Base-by-base conservation (phyloP, 192 early-diverging fungal genomes). In the Coemansia sp. region DNA sequence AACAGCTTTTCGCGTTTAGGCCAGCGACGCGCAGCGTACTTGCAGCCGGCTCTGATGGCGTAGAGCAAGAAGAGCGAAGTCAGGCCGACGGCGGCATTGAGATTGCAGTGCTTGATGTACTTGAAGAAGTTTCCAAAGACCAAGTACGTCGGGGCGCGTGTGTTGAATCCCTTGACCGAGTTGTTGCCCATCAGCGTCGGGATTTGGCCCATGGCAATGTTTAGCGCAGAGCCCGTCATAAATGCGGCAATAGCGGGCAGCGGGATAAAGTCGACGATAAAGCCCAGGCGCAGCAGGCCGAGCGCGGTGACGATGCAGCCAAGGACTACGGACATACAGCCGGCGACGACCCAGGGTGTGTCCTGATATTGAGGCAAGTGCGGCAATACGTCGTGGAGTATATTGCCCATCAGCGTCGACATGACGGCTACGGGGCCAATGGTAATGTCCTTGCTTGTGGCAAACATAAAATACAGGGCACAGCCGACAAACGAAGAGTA, bases 251-350 rank as follows among this genome's bases (percentile, higher is more conserved):
- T 89, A 29, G 92, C 91, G 1, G 94, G 87, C 21, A 85, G 75
- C 29, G 92, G 89, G 69, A 98, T 92, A 68, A 96, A 95, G 68
- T 95, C 91, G 42, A 96, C 90, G 32, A 96, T 77, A 57, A 94
- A 86, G 6, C 95, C 95, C 14, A 98, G 82, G 6, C 93, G 90
- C 17, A 96, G 70, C 10, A 95, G 63, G 23, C 94, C 95, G 34
- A 98, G 66, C 44, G 85, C 76, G 14, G 89, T 78, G 15, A 90
- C 73, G 25, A 94, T 80, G 21, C 92, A 70, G 21, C 95, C 95
- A 25, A 89, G 81, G 53, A 95, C 80, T 29, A 96, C 82, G 25
- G 92, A 84, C 34, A 94, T 57, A 25, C 87, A 83, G 17, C 82
- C 77, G 4, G 82, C 82, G 9, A 84, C 37, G 5, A 84, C 45